A percentile compares a stretch with the other conserved stretches of the same genome.
These are phyloP conservation scores for Torulaspora franciscae DNA, from an alignment of 805 yeast genomes.

Conservation along the genomic window DNA sequence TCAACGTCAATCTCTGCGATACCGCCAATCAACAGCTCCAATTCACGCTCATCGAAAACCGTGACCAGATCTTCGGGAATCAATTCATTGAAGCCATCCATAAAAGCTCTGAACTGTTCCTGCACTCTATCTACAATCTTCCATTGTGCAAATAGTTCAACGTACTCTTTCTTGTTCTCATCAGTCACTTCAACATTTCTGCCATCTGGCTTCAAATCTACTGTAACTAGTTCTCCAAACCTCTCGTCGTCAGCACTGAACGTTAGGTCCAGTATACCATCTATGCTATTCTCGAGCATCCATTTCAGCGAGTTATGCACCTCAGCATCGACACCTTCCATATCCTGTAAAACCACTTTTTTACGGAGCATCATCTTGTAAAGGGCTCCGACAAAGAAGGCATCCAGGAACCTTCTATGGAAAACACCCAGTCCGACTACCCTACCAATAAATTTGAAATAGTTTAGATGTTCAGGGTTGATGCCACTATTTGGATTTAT, in stretches of 20 bases:
- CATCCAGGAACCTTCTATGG: constrained; percentile 96
- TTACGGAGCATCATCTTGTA: constrained; percentile 96
- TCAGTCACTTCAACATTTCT: constrained; percentile 85
- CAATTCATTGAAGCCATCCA: constrained; percentile 95
- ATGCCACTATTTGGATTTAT: constrained; percentile 96
- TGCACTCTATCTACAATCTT: constrained; percentile 88
- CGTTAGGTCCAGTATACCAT: constrained; percentile 79
- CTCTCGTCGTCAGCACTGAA: constrained; percentile 88
- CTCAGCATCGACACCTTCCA: constrained; percentile 99
- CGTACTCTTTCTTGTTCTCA: constrained; percentile 92
- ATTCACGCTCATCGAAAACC: constrained; percentile 96
- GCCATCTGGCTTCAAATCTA: constrained; percentile 89
- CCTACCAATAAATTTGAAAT: constrained; percentile 97
- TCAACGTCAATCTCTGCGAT: constrained; percentile 96
- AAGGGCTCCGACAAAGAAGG: constrained; percentile 96
- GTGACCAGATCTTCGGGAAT: constrained; percentile 95
- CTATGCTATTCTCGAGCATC: constrained; percentile 93
- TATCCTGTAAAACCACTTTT: constrained; percentile 90
- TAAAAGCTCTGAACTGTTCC: constrained; percentile 92
- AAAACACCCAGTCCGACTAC: constrained; percentile 97
- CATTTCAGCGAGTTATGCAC: constrained; percentile 91
- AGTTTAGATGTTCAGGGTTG: constrained; percentile 96
- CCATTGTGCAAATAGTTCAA: constrained; percentile 94
- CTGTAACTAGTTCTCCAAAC: constrained; percentile 86
- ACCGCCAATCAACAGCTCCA: constrained; percentile 96